Evolutionary conservation across 768 basidiomycete species (phyloP).

Genomic region (Trametes sanguinea): DNA sequence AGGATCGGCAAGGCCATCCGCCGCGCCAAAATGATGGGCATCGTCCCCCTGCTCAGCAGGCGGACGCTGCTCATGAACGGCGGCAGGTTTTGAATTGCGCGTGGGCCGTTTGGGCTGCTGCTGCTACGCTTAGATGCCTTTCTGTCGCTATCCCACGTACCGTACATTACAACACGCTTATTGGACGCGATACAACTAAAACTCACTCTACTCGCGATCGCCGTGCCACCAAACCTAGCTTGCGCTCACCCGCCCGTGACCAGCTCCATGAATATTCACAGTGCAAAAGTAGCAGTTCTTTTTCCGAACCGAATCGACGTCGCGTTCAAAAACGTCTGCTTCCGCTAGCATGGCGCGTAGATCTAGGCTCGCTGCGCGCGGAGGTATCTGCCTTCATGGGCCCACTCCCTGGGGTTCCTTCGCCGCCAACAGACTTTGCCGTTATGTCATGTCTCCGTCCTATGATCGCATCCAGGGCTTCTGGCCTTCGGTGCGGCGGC

Average conservation of each 20-base stretch:
- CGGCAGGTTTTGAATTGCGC: neutral
- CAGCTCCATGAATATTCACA: too few relatives aligned
- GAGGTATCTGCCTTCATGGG: neutral
- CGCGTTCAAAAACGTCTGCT: neutral
- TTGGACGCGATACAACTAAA: neutral
- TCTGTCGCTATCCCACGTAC: neutral
- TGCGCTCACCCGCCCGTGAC: too few relatives aligned
- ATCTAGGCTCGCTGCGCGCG: neutral
- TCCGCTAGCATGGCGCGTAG: neutral
- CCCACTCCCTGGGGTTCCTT: too few relatives aligned
- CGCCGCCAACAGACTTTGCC: neutral
- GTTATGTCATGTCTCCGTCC: conserved; percentile 19
- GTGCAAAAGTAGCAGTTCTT: too few relatives aligned
- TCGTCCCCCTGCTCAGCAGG: conserved; percentile 55
- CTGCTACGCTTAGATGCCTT: neutral
- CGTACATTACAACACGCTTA: conserved; percentile 5
- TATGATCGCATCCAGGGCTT: conserved; percentile 20
- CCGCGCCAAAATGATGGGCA: conserved; percentile 88
- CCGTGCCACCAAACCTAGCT: too few relatives aligned
- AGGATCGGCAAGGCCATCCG: conserved; percentile 82
- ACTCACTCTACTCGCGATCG: too few relatives aligned
- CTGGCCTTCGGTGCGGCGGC: conserved; percentile 3
- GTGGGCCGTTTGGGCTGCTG: neutral
- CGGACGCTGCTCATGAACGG: conserved; percentile 6
- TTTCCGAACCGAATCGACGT: neutral